phyloP scores from a whole-genome alignment of 495 filamentous ascomycete species.

The Penicillium egyptiacum region DNA sequence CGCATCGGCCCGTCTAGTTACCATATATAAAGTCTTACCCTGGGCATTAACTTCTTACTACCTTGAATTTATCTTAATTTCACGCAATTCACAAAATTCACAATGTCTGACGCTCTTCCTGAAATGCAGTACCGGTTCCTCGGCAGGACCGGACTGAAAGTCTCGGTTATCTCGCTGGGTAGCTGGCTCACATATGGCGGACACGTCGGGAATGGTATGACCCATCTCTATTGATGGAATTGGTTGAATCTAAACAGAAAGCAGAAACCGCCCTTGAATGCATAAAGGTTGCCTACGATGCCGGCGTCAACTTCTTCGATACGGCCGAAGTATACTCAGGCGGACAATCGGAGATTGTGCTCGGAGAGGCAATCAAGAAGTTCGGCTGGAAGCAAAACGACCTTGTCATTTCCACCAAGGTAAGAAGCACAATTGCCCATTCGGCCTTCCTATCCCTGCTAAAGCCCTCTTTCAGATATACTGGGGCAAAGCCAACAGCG shows the following conservation, averaged over 20 bases:
- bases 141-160: conserved; percentile 71
- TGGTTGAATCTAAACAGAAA: neutral
- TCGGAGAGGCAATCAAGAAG: conserved; percentile 67
- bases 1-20: conserved; percentile 15
- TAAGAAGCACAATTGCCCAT: conserved; percentile 28
- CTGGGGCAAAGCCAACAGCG: conserved; percentile 61
- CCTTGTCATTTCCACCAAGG: conserved; percentile 83
- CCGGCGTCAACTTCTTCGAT: conserved; percentile 74
- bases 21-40: too few species aligned
- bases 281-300: conserved; percentile 74
- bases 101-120: conserved; percentile 42
- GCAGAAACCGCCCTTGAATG: conserved; percentile 63
- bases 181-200: conserved; percentile 80
- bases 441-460: neutral
- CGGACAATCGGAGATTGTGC: conserved; percentile 70
- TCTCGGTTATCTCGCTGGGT: conserved; percentile 71
- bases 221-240: neutral
- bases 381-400: conserved; percentile 72
- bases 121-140: conserved; percentile 76
- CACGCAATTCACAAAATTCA: conserved; percentile 5
- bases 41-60: too few species aligned
- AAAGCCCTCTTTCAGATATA: conserved; percentile 53
- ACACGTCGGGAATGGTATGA: conserved; percentile 65
- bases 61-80: neutral
- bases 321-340: conserved; percentile 49